A percentile compares a stretch with the other conserved stretches of the same genome.
These are phyloP conservation scores for Hibiscus syriacus DNA, from an alignment of 345 rosid genomes.

Conservation along the genomic window DNA sequence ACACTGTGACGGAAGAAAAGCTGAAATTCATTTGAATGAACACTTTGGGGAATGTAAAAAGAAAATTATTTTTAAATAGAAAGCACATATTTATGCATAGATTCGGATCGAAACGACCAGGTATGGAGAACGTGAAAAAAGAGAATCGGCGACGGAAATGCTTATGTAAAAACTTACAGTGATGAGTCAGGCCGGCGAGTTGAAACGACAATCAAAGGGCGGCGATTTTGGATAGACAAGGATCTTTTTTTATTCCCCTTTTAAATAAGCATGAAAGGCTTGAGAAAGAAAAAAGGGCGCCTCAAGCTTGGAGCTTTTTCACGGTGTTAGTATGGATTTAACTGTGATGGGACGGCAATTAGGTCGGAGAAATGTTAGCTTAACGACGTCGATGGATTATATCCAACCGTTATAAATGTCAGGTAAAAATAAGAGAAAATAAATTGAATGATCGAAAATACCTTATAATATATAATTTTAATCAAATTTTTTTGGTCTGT, in stretches of 20 bases:
- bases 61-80: too few relatives aligned
- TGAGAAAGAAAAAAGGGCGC: constrained; percentile 4
- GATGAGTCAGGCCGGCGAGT: constrained; percentile 18
- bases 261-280: constrained; percentile 3
- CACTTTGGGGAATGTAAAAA: neutral
- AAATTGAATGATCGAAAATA: too few relatives aligned
- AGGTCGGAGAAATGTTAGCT: neutral
- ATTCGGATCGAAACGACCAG: constrained; percentile 6
- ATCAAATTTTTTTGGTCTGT: too few relatives aligned
- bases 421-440: too few relatives aligned
- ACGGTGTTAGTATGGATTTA: constrained; percentile 8
- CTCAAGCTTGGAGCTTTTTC: neutral
- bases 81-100: too few relatives aligned
- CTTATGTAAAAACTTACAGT: constrained; percentile 11
- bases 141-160: constrained; percentile 1
- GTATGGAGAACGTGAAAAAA: neutral
- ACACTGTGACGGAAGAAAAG: neutral
- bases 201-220: constrained; percentile 18
- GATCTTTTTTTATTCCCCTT: neutral
- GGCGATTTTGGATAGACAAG: constrained; percentile 6
- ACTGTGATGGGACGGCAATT: neutral
- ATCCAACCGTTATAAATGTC: constrained; percentile 33
- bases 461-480: too few relatives aligned
- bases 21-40: neutral
- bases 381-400: constrained; percentile 18